Evolutionary conservation across 805 yeast genomes (phyloP).

Genomic region (Lipomyces mesembrius): DNA sequence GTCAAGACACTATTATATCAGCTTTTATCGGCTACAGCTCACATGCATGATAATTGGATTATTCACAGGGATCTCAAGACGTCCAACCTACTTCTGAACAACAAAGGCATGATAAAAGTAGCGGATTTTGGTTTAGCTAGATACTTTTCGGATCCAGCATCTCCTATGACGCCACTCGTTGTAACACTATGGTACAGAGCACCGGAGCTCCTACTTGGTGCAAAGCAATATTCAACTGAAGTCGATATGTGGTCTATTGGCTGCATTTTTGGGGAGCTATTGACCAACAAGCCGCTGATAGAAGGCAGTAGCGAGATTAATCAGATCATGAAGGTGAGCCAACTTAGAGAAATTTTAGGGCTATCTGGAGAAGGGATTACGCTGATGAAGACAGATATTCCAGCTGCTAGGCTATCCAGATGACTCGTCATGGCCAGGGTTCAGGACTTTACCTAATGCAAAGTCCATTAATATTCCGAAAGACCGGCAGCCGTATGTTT

Average conservation of each 20-base stretch:
- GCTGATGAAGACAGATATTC: constrained; percentile 47
- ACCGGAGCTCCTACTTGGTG: constrained; percentile 56
- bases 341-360: not conserved
- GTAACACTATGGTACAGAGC: constrained; percentile 62
- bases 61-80: constrained; percentile 44
- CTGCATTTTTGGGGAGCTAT: constrained; percentile 60
- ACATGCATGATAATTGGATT: constrained; percentile 39
- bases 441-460: constrained; percentile 44
- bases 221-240: constrained; percentile 45
- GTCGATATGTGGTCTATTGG: constrained; percentile 66
- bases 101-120: constrained; percentile 39
- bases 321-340: constrained; percentile 46
- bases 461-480: constrained; percentile 45
- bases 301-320: constrained; percentile 54
- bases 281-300: constrained; percentile 52
- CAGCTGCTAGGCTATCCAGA: constrained; percentile 53
- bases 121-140: constrained; percentile 60
- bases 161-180: constrained; percentile 44
- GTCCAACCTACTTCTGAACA: constrained; percentile 40
- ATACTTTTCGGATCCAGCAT: constrained; percentile 43
- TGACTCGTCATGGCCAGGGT: constrained; percentile 38
- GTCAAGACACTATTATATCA: constrained; percentile 43
- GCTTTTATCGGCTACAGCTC: constrained; percentile 39
- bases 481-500: constrained; percentile 44
- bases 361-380: not conserved